phyloP scores from a whole-genome alignment of 441 rosid genomes.

The Viola pubescens region DNA sequence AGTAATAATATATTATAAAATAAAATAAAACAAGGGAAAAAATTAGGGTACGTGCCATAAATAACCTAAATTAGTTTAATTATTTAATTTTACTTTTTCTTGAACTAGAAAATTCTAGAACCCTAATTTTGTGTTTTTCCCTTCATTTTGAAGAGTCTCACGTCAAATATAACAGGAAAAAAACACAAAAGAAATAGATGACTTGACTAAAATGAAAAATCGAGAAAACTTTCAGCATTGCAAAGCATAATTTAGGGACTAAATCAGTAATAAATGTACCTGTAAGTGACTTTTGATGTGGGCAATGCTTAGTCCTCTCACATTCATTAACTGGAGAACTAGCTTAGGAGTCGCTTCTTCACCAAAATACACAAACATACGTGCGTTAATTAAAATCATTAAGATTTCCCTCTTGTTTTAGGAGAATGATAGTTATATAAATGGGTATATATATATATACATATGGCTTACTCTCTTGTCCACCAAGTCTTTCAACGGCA shows the following conservation, averaged over 20 bases:
- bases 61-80: too few species aligned
- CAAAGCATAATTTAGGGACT: too few species aligned
- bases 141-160: too few species aligned
- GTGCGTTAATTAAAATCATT: not conserved
- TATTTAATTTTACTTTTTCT: too few species aligned
- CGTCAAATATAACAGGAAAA: too few species aligned
- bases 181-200: too few species aligned
- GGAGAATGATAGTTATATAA: not conserved
- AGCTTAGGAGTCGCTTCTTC: slow-evolving; percentile 84
- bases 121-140: too few species aligned
- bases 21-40: too few species aligned
- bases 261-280: slow-evolving; percentile 29
- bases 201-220: too few species aligned
- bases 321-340: slow-evolving; percentile 83
- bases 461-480: slow-evolving; percentile 50
- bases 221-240: too few species aligned
- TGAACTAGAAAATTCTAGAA: not conserved
- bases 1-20: too few species aligned
- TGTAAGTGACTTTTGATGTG: slow-evolving; percentile 97
- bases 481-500: slow-evolving; percentile 81
- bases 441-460: not conserved
- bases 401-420: not conserved
- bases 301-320: slow-evolving; percentile 75
- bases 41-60: too few species aligned
- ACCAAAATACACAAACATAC: not conserved